phyloP scores from a whole-genome alignment of 768 basidiomycete genomes.

The Leccinum truebloodii region DNA sequence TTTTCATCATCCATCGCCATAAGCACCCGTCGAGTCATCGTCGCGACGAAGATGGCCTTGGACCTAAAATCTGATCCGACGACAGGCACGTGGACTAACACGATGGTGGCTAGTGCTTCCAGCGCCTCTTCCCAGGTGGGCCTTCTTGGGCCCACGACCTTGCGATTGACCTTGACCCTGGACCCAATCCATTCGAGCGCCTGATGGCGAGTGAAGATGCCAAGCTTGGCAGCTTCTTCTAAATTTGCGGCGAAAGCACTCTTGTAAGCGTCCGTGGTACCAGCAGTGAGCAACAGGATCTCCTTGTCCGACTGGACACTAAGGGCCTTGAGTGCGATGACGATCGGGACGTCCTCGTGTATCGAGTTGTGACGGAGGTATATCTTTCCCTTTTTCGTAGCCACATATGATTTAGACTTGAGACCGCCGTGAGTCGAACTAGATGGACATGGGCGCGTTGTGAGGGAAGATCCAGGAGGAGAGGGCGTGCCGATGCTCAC shows the following conservation, averaged over 20 bases:
- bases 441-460: slow-evolving; percentile 1
- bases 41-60: slow-evolving; percentile 96
- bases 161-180: slow-evolving; percentile 86
- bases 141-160: slow-evolving; percentile 76
- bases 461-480: slow-evolving; percentile 11
- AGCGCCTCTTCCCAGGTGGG: slow-evolving; percentile 94
- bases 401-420: slow-evolving; percentile 98
- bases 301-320: slow-evolving; percentile 98
- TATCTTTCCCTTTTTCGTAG: slow-evolving; percentile 92
- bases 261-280: slow-evolving; percentile 87
- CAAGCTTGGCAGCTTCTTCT: slow-evolving; percentile 91
- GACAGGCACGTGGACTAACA: slow-evolving; percentile 95
- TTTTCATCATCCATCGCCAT: slow-evolving; percentile 97
- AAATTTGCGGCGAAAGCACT: slow-evolving; percentile 85
- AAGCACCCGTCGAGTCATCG: slow-evolving; percentile 94
- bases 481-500: slow-evolving; percentile 46
- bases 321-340: slow-evolving; percentile 93
- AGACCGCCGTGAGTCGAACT: slow-evolving; percentile 82
- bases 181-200: slow-evolving; percentile 93
- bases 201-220: slow-evolving; percentile 89
- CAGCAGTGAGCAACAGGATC: slow-evolving; percentile 91
- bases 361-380: slow-evolving; percentile 98
- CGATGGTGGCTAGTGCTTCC: slow-evolving; percentile 96
- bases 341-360: slow-evolving; percentile 96
- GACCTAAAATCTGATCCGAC: slow-evolving; percentile 84